These are phyloP conservation scores for Chlorella sp. DNA, from an alignment of 139 green algal genomes.

Conservation along the genomic window DNA sequence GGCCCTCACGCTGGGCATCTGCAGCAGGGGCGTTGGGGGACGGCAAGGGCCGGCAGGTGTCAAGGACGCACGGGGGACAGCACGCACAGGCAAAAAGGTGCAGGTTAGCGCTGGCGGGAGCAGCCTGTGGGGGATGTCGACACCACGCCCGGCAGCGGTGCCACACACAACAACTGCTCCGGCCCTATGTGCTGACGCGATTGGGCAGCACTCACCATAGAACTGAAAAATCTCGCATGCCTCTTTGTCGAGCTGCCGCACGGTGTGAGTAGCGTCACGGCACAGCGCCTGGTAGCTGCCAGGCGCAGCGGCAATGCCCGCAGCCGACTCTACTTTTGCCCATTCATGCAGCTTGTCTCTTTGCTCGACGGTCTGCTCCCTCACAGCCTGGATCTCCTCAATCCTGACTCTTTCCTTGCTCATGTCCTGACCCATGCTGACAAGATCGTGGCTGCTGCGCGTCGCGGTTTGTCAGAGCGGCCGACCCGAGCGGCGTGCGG, in stretches of 20 bases:
- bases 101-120: not conserved
- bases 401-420: not conserved
- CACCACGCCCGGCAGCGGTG: not conserved
- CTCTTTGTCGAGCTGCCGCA: not conserved
- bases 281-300: not conserved
- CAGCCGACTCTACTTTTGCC: not conserved
- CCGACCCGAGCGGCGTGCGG: too few relatives aligned
- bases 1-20: not conserved
- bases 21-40: not conserved
- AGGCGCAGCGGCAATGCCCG: not conserved
- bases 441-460: too few relatives aligned
- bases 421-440: not conserved
- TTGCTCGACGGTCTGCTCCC: not conserved
- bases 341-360: not conserved
- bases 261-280: not conserved
- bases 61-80: not conserved
- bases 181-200: not conserved
- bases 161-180: not conserved
- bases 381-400: not conserved
- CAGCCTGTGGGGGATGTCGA: not conserved
- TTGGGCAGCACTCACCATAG: not conserved
- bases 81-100: not conserved
- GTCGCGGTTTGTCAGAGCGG: not conserved
- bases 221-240: not conserved
- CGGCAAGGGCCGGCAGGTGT: not conserved